These are phyloP conservation scores for Aspergillus ochraceus DNA, from an alignment of 2,329 filamentous ascomycete species.

Conservation along the genomic window DNA sequence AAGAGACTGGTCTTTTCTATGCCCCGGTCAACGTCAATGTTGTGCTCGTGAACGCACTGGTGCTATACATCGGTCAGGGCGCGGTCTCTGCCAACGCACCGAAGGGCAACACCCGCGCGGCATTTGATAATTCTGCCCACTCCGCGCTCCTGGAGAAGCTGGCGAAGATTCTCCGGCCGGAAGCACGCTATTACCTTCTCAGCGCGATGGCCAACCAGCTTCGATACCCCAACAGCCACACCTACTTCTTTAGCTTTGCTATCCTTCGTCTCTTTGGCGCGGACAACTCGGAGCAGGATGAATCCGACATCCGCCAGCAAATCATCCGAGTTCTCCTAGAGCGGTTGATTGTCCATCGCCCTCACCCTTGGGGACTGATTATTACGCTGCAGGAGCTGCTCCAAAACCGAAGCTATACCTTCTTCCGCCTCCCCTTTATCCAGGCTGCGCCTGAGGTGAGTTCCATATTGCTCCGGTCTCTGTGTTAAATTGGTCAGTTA, in stretches of 20 bases:
- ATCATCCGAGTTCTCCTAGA: slow-evolving; percentile 88
- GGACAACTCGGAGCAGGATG: slow-evolving; percentile 68
- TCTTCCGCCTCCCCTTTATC: slow-evolving; percentile 91
- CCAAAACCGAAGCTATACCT: slow-evolving; percentile 86
- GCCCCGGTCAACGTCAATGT: slow-evolving; percentile 68
- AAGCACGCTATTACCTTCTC: slow-evolving; percentile 81
- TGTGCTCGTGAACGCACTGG: slow-evolving; percentile 73
- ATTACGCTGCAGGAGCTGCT: slow-evolving; percentile 84
- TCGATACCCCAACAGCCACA: slow-evolving; percentile 84
- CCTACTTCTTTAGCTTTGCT: slow-evolving; percentile 86
- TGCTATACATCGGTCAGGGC: slow-evolving; percentile 76
- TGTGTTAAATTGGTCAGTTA: background rate
- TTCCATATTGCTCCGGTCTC: background rate
- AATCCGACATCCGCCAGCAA: slow-evolving; percentile 81
- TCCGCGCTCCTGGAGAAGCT: slow-evolving; percentile 74
- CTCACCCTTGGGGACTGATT: slow-evolving; percentile 93
- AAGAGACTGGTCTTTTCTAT: slow-evolving; percentile 65
- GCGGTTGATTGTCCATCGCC: slow-evolving; percentile 81
- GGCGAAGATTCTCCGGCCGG: slow-evolving; percentile 70
- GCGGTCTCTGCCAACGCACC: slow-evolving; percentile 63
- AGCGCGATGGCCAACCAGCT: slow-evolving; percentile 87
- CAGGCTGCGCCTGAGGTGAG: slow-evolving; percentile 83
- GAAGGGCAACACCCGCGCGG: slow-evolving; percentile 56
- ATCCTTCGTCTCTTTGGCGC: slow-evolving; percentile 82
- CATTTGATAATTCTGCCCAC: slow-evolving; percentile 68